phyloP scores from a whole-genome alignment of 441 rosid species.

The Cnidoscolus chayamansa region DNA sequence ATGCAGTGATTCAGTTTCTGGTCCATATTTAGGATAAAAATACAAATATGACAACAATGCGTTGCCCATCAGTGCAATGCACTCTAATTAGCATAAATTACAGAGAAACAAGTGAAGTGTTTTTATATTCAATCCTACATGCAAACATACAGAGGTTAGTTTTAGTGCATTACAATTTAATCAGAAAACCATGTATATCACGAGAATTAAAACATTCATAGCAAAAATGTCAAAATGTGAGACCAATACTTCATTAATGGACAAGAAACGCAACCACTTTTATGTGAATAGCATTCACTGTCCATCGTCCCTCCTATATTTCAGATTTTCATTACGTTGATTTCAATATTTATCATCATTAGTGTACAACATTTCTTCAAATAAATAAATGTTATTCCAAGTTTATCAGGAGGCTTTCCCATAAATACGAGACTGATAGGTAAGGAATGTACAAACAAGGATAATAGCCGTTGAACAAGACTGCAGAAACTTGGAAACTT shows the following conservation, averaged over 20 bases:
- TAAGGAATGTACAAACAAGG: constrained; percentile 93
- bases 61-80: background rate
- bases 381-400: constrained; percentile 2
- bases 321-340: constrained; percentile 3
- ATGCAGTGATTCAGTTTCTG: background rate
- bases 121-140: background rate
- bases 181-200: background rate
- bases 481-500: constrained; percentile 38
- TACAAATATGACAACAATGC: background rate
- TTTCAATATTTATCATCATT: background rate
- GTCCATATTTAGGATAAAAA: background rate
- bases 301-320: background rate
- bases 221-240: background rate
- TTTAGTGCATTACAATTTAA: background rate
- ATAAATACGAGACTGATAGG: constrained; percentile 11
- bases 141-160: background rate
- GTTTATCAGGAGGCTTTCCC: background rate
- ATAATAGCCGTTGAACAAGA: constrained; percentile 66
- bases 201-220: background rate
- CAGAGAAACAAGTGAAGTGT: background rate
- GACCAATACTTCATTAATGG: background rate
- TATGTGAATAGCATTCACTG: background rate
- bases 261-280: background rate
- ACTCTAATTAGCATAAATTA: background rate
- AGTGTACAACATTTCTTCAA: background rate